phyloP scores from a whole-genome alignment of 2,329 filamentous ascomycete genomes.

The Penicillium sp. region DNA sequence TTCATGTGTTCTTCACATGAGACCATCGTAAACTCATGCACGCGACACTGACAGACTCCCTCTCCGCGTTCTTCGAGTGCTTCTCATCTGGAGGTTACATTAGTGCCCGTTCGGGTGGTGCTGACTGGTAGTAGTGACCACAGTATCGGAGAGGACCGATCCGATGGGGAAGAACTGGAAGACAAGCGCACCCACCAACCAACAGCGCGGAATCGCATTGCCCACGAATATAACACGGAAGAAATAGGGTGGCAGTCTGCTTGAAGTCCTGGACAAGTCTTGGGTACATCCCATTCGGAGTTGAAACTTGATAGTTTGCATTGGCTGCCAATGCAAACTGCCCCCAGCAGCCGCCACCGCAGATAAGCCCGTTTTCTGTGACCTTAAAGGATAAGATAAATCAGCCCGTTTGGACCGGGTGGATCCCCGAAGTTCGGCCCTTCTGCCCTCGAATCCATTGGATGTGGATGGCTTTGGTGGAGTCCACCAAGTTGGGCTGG shows the following conservation, averaged over 20 bases:
- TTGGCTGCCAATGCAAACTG: background rate
- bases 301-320: no score
- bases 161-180: slow-evolving; percentile 6
- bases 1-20: no score
- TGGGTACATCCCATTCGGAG: background rate
- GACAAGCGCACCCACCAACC: background rate
- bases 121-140: background rate
- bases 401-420: background rate
- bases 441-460: slow-evolving; percentile 16
- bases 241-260: background rate
- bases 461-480: no score
- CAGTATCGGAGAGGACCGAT: slow-evolving; percentile 23
- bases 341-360: slow-evolving; percentile 21
- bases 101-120: background rate
- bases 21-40: slow-evolving; percentile 8
- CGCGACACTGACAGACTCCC: background rate
- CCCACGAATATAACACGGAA: slow-evolving; percentile 28
- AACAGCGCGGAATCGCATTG: background rate
- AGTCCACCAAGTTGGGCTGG: no score
- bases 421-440: slow-evolving; percentile 39
- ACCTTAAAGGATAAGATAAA: slow-evolving; percentile 40
- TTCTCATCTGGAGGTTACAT: slow-evolving; percentile 7
- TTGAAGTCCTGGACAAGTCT: background rate
- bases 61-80: background rate
- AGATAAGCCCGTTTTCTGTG: slow-evolving; percentile 40